Percentiles rank a stretch among this genome's conserved stretches.
phyloP scores from a whole-genome alignment of 2,329 filamentous ascomycete species.

The Myrmaecium sp. region DNA sequence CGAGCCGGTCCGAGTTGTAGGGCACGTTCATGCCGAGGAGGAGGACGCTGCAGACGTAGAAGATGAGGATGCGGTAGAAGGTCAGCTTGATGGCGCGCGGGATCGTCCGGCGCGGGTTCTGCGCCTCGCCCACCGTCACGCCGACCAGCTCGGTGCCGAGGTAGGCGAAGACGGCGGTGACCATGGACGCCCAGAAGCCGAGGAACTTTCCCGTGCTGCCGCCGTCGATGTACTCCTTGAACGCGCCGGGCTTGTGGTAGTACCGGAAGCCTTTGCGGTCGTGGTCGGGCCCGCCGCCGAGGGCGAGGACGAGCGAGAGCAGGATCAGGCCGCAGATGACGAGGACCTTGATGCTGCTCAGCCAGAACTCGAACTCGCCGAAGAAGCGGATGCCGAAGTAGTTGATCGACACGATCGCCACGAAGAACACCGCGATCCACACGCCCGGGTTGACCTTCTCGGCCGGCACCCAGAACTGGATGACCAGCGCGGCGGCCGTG shows the following conservation, averaged over 20 bases:
- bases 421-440: slow-evolving; percentile 47
- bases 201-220: slow-evolving; percentile 24
- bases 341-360: slow-evolving; percentile 29
- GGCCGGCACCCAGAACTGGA: slow-evolving; percentile 56
- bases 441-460: slow-evolving; percentile 59
- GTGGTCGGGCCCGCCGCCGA: slow-evolving; percentile 24
- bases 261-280: slow-evolving; percentile 28
- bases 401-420: slow-evolving; percentile 27
- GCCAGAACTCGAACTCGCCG: slow-evolving; percentile 33
- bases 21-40: slow-evolving; percentile 63
- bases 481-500: slow-evolving; percentile 62
- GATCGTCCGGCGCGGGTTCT: slow-evolving; percentile 62
- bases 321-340: slow-evolving; percentile 29
- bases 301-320: slow-evolving; percentile 25
- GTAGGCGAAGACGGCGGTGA: slow-evolving; percentile 65
- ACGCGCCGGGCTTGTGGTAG: slow-evolving; percentile 27
- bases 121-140: slow-evolving; percentile 62
- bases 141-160: slow-evolving; percentile 59
- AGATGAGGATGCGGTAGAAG: slow-evolving; percentile 67
- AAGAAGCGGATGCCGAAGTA: slow-evolving; percentile 41
- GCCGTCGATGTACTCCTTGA: slow-evolving; percentile 21
- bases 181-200: slow-evolving; percentile 48
- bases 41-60: slow-evolving; percentile 60
- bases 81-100: slow-evolving; percentile 64
- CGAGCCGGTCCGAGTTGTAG: slow-evolving; percentile 45